A percentile compares a stretch with the other conserved stretches of the same genome.
Conservation (phyloP, 371 early-diverging fungal genomes). For the Gilbertella persicaria region DNA sequence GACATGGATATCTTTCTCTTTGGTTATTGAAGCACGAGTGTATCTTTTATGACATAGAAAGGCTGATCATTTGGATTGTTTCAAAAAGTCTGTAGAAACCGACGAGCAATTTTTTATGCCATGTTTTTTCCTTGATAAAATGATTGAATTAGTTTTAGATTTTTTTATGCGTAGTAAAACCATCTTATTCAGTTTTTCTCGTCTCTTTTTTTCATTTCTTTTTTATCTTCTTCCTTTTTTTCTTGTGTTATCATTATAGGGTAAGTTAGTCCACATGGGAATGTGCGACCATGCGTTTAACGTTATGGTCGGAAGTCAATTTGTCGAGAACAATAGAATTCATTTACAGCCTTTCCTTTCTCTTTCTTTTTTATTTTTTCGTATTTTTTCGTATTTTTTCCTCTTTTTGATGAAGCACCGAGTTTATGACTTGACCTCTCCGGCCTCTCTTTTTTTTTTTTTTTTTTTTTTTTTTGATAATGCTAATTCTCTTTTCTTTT, state of each 20-base stretch:
- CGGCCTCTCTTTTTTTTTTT: not conserved
- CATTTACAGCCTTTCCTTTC: not conserved
- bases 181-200: not conserved
- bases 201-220: not conserved
- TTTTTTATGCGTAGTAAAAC: conserved; percentile 1
- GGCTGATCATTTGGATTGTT: not conserved
- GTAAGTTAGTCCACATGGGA: conserved; percentile 15
- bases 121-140: conserved; percentile 3
- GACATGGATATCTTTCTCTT: too few species aligned
- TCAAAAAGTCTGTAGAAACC: conserved; percentile 1
- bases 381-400: not conserved
- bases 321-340: conserved; percentile 11
- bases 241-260: not conserved
- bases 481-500: too few species aligned
- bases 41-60: not conserved
- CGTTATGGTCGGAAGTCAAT: conserved; percentile 22
- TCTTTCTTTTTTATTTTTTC: conserved; percentile 4
- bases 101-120: not conserved
- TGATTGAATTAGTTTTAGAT: conserved; percentile 5
- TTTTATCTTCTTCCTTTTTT: conserved; percentile 1
- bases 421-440: too few species aligned
- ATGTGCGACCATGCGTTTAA: conserved; percentile 24
- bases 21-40: too few species aligned
- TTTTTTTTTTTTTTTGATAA: conserved; percentile 1
- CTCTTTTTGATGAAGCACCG: not conserved